phyloP scores from a whole-genome alignment of 1,139 yeast genomes.

The Diutina rugosa region DNA sequence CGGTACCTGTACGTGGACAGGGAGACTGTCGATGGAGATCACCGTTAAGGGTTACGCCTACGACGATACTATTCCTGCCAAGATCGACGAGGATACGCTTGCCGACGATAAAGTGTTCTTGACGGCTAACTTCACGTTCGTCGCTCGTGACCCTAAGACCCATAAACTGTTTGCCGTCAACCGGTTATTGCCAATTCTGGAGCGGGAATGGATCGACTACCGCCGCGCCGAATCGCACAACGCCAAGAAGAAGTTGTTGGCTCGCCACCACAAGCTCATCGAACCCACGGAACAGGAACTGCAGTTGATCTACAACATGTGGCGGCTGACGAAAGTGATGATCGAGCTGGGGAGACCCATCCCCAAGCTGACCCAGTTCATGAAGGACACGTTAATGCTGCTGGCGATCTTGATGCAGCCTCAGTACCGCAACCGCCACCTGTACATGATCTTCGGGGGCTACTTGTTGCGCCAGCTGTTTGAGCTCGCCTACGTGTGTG shows the following conservation, averaged over 20 bases:
- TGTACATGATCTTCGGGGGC: slow-evolving; percentile 92
- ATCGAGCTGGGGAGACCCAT: slow-evolving; percentile 19
- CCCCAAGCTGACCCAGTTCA: slow-evolving; percentile 20
- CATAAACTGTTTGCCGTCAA: slow-evolving; percentile 81
- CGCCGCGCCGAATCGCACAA: slow-evolving; percentile 84
- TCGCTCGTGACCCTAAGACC: slow-evolving; percentile 84
- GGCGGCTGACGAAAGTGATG: slow-evolving; percentile 45
- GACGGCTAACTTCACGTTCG: slow-evolving; percentile 88
- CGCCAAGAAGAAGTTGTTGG: slow-evolving; percentile 69
- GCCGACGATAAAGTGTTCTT: slow-evolving; percentile 41
- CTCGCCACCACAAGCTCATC: slow-evolving; percentile 44
- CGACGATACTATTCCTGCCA: slow-evolving; percentile 32
- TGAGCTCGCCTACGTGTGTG: slow-evolving; percentile 84
- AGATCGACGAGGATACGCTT: slow-evolving; percentile 34
- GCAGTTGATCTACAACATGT: slow-evolving; percentile 61
- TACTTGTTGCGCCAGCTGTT: slow-evolving; percentile 83
- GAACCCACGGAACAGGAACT: slow-evolving; percentile 73
- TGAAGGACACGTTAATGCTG: slow-evolving; percentile 58
- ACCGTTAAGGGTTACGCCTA: slow-evolving; percentile 79
- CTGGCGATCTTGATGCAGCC: slow-evolving; percentile 92
- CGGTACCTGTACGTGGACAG: slow-evolving; percentile 90
- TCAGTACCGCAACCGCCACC: slow-evolving; percentile 86
- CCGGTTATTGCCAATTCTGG: slow-evolving; percentile 60
- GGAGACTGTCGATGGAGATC: slow-evolving; percentile 90
- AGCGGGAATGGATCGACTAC: slow-evolving; percentile 69